Base-by-base conservation (phyloP, 1,139 yeast genomes). In the Hyphopichia wangnamkhiaoensis region DNA sequence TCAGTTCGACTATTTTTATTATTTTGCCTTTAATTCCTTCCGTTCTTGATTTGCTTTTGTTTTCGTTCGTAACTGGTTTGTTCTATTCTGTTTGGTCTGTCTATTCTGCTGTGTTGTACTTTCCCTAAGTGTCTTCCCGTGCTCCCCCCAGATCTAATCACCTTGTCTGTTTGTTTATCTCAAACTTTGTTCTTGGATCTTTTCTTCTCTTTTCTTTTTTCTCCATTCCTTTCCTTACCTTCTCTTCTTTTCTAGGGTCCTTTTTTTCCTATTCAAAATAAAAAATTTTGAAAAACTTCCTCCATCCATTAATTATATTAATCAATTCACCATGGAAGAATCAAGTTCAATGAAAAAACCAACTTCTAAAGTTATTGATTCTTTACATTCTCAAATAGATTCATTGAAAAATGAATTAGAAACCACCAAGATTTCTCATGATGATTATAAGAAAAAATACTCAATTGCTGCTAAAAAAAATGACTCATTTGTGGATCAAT, bases 401-500 rank as follows among this genome's bases (percentile, higher is more conserved):
- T 61, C 47, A n/a, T 62, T 82, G 46, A 80, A 79, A 37, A 63
- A 61, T 3, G 82, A 82, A 40, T 65, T 81, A 38, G 74, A 67
- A 8, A 68, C 67, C 25, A 59, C 74, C 32, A 71, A 72, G 46
- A 40, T 58, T 12, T 55, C 70, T 3, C 59, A 62, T 37, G 66
- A 66, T 35, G 74, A 65, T 36, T 62, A 67, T 53, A 68, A 66
- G 53, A 77, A 76, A 53, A 80, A 80, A 49, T 65, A 71, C 47
- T 68, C 72, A 21, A 59, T 73, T 16, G 59, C 72, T 20, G 61
- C 72, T 37, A 68, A 71, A 41, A 74, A 79, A 52, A 79, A 82
- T 45, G 83, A 81, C 34, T 76, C 77, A 42, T 68, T 79, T 43
- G 72, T 80, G 32, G 91, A 84, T 52, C 87, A 80, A 54, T 62